Evolutionary conservation across 495 filamentous ascomycete genomes (phyloP).

Genomic region (Copromyces sp.): DNA sequence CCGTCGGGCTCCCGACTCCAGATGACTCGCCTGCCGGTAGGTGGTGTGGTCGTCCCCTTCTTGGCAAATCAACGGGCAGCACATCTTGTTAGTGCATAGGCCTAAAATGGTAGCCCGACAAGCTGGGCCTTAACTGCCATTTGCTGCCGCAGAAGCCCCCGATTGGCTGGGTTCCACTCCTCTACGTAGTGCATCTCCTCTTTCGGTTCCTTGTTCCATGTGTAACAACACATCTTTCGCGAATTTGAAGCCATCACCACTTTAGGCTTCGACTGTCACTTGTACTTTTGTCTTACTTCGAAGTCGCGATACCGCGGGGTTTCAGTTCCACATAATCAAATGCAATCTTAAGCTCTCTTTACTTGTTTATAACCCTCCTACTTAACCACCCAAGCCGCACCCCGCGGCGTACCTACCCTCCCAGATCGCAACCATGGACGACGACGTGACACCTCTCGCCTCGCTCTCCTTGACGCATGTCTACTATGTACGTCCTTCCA

Average conservation of each 20-base stretch:
- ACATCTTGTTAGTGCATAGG: neutral
- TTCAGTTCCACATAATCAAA: neutral
- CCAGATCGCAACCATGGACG: conserved; percentile 36
- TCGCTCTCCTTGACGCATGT: conserved; percentile 93
- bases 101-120: neutral
- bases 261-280: neutral
- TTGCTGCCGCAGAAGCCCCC: neutral
- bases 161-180: neutral
- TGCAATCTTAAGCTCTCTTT: neutral
- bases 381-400: neutral
- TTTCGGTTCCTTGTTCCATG: neutral
- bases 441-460: conserved; percentile 58
- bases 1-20: neutral
- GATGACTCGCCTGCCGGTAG: neutral
- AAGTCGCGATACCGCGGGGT: neutral
- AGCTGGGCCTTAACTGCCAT: neutral
- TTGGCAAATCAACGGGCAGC: neutral
- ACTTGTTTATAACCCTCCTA: neutral
- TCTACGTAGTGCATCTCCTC: neutral
- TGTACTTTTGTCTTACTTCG: neutral
- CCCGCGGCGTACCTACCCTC: neutral
- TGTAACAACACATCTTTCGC: neutral
- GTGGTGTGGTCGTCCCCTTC: neutral
- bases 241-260: neutral
- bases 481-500: conserved; percentile 61